Percentiles rank a stretch among this genome's conserved stretches.
These are phyloP conservation scores for Rhodosporidiobolus odoratus DNA, from an alignment of 768 basidiomycete genomes.

Conservation along the genomic window DNA sequence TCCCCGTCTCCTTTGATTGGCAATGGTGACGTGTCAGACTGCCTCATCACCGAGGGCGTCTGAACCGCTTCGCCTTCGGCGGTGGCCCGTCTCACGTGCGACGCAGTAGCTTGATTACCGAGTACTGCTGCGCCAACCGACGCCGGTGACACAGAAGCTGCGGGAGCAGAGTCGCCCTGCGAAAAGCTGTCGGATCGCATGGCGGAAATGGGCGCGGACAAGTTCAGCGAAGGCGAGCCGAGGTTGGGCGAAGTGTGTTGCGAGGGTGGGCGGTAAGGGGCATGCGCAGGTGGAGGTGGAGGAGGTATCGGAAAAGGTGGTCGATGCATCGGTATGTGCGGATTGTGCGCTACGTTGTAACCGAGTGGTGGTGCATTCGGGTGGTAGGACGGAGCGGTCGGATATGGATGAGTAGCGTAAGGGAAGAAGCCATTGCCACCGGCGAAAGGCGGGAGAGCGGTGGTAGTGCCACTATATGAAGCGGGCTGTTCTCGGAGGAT, in stretches of 20 bases:
- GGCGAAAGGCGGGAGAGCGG: too few relatives aligned
- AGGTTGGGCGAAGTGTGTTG: neutral
- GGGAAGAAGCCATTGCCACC: too few relatives aligned
- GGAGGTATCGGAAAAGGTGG: neutral
- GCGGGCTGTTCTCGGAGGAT: conserved; percentile 2
- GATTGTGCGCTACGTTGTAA: too few relatives aligned
- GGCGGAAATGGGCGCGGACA: neutral
- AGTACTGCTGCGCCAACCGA: neutral
- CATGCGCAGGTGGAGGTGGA: neutral
- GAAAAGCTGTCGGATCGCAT: neutral
- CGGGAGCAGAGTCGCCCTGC: neutral
- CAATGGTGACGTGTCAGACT: neutral
- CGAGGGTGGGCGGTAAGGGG: neutral
- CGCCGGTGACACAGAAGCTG: neutral
- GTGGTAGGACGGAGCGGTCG: too few relatives aligned
- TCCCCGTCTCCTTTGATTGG: neutral
- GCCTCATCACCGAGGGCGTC: neutral
- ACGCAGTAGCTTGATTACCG: too few relatives aligned
- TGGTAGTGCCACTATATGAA: neutral
- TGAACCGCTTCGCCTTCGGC: too few relatives aligned
- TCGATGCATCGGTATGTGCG: too few relatives aligned
- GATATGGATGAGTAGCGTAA: too few relatives aligned
- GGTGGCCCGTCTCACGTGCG: neutral
- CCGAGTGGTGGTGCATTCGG: too few relatives aligned
- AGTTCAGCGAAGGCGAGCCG: neutral